Base-by-base conservation (phyloP, 2,329 filamentous ascomycete genomes). In the Blastomyces emzantsi region DNA sequence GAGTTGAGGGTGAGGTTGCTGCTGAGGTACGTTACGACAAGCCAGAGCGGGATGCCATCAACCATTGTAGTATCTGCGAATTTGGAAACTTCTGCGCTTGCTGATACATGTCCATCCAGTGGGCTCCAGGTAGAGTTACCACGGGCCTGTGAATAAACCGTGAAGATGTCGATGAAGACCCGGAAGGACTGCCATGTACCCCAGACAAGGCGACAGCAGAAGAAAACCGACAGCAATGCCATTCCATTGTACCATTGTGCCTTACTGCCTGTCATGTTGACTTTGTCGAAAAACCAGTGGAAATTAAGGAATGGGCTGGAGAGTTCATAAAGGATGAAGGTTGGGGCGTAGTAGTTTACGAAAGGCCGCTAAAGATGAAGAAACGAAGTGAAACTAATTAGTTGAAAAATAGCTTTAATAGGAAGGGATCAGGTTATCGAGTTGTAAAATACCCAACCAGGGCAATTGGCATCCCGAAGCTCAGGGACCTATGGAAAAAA, bases 281-380 rank as follows among this genome's bases (percentile, higher is more conserved):
- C 77, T 75, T 88, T 88, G 72, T 88, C 85, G 71, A 84, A 84
- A 78, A 88, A 87, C 85, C 85, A 88, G 77, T 88, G 85, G 71
- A 87, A 82, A 73, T 88, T 88, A 66, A 87, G 79, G 73, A 87
- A 87, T 9, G 85, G 85, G 66, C 81, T 83, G 51, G 83, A 86
- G 67, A 88, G 82, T 71, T 88, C 85, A 76, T 87, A 88, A 68
- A 88, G 83, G 69, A 88, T 85, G 75, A 88, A 88, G 6, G 81
- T 81, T 0, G 85, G 83, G 22, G 80, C 83, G 73, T 87, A 88
- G 78, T 81, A 87, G 73, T 87, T 86, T 65, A 86, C 76, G 70
- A 87, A 87, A 2, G 85, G 85, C 66, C 85, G 80, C 85, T 87
- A 70, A 61, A 36, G 57, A 43, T 22, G 22, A 41, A 52, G 36